Percentiles rank a stretch among this genome's conserved stretches.
These are phyloP conservation scores for Ephemerocybe angulata DNA, from an alignment of 768 basidiomycete genomes.

Conservation along the genomic window DNA sequence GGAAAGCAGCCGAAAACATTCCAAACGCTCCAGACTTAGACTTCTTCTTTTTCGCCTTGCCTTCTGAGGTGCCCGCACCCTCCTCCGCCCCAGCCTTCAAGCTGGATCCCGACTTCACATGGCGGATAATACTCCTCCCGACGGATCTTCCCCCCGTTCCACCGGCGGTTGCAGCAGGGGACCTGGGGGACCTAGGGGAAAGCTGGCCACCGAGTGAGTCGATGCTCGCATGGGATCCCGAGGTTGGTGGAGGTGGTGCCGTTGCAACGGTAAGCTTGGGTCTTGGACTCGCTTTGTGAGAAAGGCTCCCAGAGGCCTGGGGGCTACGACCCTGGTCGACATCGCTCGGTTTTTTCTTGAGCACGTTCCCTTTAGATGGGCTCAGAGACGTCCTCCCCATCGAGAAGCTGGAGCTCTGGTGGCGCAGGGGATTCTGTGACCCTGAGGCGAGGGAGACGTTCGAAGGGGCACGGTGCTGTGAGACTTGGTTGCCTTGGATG, in stretches of 20 bases:
- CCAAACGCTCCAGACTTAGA: constrained; percentile 8
- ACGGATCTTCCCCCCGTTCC: not conserved
- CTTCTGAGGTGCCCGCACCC: not conserved
- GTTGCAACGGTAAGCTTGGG: constrained; percentile 3
- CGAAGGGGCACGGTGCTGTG: not conserved
- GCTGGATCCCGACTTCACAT: constrained; percentile 3
- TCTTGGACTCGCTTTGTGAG: not conserved
- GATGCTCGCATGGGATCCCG: not conserved
- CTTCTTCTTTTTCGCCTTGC: constrained; percentile 7
- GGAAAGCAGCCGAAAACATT: not conserved
- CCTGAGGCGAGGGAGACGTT: not conserved
- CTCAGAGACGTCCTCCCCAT: not conserved
- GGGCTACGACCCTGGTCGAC: not conserved
- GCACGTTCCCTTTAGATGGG: not conserved
- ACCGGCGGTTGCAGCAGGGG: not conserved
- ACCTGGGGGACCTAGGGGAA: not conserved
- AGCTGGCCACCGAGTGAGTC: too few species aligned
- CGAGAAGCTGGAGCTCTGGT: constrained; percentile 2
- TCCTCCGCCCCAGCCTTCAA: not conserved
- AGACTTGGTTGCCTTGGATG: not conserved
- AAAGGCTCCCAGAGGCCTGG: not conserved
- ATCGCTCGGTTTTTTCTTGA: not conserved
- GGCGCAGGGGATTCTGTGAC: not conserved
- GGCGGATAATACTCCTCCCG: not conserved
- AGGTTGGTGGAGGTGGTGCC: not conserved